Conservation (phyloP, 257 asterid genomes). For the Mitragyna speciosa region DNA sequence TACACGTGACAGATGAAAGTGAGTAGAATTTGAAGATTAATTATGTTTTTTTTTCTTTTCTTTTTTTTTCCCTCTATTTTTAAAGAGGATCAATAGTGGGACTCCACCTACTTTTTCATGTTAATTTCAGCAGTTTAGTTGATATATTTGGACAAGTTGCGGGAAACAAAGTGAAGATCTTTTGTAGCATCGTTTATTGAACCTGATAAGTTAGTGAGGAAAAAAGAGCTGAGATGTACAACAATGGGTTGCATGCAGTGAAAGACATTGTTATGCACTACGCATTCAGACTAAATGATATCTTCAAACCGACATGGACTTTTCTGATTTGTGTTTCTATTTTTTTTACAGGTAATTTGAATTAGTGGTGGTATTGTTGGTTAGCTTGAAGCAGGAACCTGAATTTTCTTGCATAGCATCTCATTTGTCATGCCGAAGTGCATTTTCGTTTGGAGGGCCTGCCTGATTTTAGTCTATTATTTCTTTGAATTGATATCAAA, state of each 20-base stretch:
- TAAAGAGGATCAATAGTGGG: no score
- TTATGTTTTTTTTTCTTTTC: no score
- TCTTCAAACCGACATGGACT: constrained; percentile 1
- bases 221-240: not conserved
- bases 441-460: constrained; percentile 24
- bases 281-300: not conserved
- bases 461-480: constrained; percentile 18
- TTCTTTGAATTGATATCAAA: constrained; percentile 25
- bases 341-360: constrained; percentile 40
- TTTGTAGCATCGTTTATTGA: not conserved
- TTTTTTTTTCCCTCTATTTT: no score
- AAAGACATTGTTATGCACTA: not conserved
- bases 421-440: constrained; percentile 34
- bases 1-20: not conserved
- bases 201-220: not conserved
- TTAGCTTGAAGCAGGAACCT: constrained; percentile 28
- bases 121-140: not conserved
- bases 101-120: no score
- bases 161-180: not conserved
- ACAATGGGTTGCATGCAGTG: not conserved
- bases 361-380: constrained; percentile 27
- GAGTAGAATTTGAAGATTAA: not conserved
- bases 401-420: constrained; percentile 32
- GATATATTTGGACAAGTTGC: not conserved
- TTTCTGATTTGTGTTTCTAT: constrained; percentile 13